Conservation (phyloP, 2,329 filamentous ascomycete species). For the Colletotrichum tanaceti region DNA sequence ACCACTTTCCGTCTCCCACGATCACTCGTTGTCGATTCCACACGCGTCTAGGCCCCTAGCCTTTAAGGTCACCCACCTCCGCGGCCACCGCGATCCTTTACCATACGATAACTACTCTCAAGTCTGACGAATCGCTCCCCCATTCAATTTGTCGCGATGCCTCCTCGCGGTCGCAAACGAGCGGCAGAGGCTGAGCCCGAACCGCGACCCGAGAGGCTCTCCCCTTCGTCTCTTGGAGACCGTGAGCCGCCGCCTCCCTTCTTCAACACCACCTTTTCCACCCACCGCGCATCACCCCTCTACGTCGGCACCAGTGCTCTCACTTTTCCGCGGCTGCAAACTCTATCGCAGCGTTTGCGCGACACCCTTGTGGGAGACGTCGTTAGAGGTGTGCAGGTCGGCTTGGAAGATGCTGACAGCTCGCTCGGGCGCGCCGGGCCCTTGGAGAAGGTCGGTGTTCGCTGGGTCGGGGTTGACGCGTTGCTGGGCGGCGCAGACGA, state of each 20-base stretch:
- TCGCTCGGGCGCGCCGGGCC: constrained; percentile 55
- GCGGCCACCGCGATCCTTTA: neutral
- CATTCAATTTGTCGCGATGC: neutral
- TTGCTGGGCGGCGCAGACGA: constrained; percentile 47
- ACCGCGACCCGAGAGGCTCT: neutral
- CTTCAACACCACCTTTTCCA: constrained; percentile 70
- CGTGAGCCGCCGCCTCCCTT: constrained; percentile 55
- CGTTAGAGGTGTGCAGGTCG: constrained; percentile 69
- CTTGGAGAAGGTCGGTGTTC: constrained; percentile 60
- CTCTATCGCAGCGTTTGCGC: constrained; percentile 61
- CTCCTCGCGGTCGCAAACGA: constrained; percentile 26
- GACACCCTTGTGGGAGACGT: constrained; percentile 69
- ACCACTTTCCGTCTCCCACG: neutral
- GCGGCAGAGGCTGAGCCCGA: constrained; percentile 19
- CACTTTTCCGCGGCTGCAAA: constrained; percentile 52
- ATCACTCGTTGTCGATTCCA: neutral
- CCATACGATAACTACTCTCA: neutral
- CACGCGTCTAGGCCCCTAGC: neutral
- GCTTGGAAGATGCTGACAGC: constrained; percentile 55
- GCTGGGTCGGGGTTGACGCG: constrained; percentile 55
- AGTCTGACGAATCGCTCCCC: neutral
- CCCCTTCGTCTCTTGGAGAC: constrained; percentile 27
- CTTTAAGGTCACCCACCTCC: neutral
- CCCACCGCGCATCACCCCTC: constrained; percentile 66
- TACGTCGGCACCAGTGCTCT: constrained; percentile 58